phyloP scores from a whole-genome alignment of 495 filamentous ascomycete genomes.

The Trichodelitschia bisporula region DNA sequence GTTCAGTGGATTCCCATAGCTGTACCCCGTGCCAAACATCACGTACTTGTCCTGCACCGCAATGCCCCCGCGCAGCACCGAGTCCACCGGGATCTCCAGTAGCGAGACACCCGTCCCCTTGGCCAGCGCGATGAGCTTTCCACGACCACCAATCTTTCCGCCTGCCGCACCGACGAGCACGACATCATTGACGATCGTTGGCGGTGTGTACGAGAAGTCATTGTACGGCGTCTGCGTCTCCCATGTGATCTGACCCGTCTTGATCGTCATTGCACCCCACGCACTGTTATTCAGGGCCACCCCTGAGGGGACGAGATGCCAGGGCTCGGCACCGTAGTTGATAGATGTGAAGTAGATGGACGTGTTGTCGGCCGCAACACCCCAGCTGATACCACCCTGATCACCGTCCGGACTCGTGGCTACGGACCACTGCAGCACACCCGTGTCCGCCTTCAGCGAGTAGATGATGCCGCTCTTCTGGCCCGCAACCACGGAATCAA shows the following conservation, averaged over 20 bases:
- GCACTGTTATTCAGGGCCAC: constrained; percentile 11
- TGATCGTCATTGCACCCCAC: constrained; percentile 13
- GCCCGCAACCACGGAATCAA: constrained; percentile 15
- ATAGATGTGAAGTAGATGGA: constrained; percentile 15
- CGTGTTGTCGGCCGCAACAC: constrained; percentile 15
- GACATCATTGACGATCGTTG: constrained; percentile 14
- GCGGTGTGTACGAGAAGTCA: constrained; percentile 5
- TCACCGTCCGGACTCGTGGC: constrained; percentile 9
- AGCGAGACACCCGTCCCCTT: constrained; percentile 2
- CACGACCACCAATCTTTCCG: background rate
- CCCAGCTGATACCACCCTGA: constrained; percentile 17
- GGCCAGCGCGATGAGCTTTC: constrained; percentile 2
- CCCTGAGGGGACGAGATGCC: constrained; percentile 6
- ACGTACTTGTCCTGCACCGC: constrained; percentile 3
- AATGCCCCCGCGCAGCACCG: constrained; percentile 3
- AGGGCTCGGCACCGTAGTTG: constrained; percentile 9
- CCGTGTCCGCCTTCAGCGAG: constrained; percentile 12
- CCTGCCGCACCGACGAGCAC: constrained; percentile 4
- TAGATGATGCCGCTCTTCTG: constrained; percentile 20
- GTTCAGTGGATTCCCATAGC: too few relatives aligned
- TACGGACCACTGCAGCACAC: constrained; percentile 13
- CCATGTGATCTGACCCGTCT: constrained; percentile 12
- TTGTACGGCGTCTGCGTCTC: constrained; percentile 6
- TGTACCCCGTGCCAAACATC: constrained; percentile 7
- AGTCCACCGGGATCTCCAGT: constrained; percentile 1